These are phyloP conservation scores for Wickerhamiella cacticola DNA, from an alignment of 805 yeast species.

Conservation along the genomic window DNA sequence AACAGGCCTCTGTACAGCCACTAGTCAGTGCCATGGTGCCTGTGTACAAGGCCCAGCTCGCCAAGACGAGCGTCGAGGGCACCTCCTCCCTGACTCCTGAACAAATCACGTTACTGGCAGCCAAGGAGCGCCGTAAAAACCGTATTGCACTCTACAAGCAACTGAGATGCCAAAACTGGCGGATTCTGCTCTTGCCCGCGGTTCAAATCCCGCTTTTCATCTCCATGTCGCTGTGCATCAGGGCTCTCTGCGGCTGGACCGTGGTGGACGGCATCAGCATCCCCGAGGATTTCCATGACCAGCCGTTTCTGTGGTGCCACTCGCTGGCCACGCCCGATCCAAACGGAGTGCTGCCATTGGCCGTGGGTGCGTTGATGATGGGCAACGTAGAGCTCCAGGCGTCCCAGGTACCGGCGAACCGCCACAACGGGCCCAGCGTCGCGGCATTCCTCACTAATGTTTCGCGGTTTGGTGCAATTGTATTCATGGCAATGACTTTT, in stretches of 20 bases:
- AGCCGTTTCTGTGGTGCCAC: conserved; percentile 50
- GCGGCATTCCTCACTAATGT: conserved; percentile 42
- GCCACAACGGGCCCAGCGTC: conserved; percentile 21
- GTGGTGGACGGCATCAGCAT: conserved; percentile 26
- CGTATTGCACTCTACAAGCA: conserved; percentile 59
- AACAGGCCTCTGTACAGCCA: conserved; percentile 62
- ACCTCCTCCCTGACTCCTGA: conserved; percentile 49
- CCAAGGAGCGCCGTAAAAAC: conserved; percentile 66
- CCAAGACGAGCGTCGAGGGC: conserved; percentile 29
- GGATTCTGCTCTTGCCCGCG: conserved; percentile 52
- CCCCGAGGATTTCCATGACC: conserved; percentile 30
- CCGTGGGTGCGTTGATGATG: conserved; percentile 57
- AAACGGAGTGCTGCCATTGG: conserved; percentile 50
- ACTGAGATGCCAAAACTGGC: conserved; percentile 67
- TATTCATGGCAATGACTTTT: conserved; percentile 70
- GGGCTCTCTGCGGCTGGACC: conserved; percentile 55
- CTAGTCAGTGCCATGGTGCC: conserved; percentile 66
- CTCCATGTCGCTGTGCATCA: conserved; percentile 57
- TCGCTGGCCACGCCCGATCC: conserved; percentile 54
- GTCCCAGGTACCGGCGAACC: conserved; percentile 31
- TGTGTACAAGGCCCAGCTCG: conserved; percentile 44
- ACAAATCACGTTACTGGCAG: conserved; percentile 59
- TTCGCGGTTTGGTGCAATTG: conserved; percentile 62
- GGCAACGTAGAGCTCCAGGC: conserved; percentile 79
- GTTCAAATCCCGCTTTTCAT: conserved; percentile 86